phyloP scores from a whole-genome alignment of 495 filamentous ascomycete species.

The Barbatosphaeria neglecta region DNA sequence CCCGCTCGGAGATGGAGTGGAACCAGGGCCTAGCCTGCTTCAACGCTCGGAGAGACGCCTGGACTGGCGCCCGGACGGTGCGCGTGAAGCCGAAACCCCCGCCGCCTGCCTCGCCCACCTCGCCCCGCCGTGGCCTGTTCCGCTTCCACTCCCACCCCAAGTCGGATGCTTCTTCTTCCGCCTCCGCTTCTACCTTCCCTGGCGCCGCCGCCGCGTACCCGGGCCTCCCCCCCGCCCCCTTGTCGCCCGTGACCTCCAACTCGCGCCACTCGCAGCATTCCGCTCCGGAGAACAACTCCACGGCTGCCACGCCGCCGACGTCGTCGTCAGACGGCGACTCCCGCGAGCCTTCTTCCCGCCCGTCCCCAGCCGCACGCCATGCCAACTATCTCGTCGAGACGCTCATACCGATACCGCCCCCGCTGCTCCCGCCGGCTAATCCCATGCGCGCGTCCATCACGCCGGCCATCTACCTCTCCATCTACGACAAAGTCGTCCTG shows the following conservation, averaged over 20 bases:
- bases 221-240: no score
- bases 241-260: neutral
- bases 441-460: slow-evolving; percentile 64
- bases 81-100: slow-evolving; percentile 26
- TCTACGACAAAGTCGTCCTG: slow-evolving; percentile 79
- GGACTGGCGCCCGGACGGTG: slow-evolving; percentile 62
- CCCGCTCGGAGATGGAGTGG: slow-evolving; percentile 70
- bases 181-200: no score
- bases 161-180: neutral
- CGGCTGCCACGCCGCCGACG: slow-evolving; percentile 3
- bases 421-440: slow-evolving; percentile 55
- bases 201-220: no score
- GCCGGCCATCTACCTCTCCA: slow-evolving; percentile 59
- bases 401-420: slow-evolving; percentile 49
- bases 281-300: slow-evolving; percentile 10
- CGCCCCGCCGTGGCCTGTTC: slow-evolving; percentile 20
- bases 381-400: slow-evolving; percentile 29
- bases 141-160: slow-evolving; percentile 9
- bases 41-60: slow-evolving; percentile 63
- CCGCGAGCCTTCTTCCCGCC: slow-evolving; percentile 7
- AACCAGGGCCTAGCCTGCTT: slow-evolving; percentile 73
- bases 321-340: slow-evolving; percentile 2
- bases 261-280: slow-evolving; percentile 2
- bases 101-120: slow-evolving; percentile 18
- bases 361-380: slow-evolving; percentile 1